These are phyloP conservation scores for Cutaneotrichosporon spelunceum DNA, from an alignment of 1,284 basidiomycete genomes.

Conservation along the genomic window DNA sequence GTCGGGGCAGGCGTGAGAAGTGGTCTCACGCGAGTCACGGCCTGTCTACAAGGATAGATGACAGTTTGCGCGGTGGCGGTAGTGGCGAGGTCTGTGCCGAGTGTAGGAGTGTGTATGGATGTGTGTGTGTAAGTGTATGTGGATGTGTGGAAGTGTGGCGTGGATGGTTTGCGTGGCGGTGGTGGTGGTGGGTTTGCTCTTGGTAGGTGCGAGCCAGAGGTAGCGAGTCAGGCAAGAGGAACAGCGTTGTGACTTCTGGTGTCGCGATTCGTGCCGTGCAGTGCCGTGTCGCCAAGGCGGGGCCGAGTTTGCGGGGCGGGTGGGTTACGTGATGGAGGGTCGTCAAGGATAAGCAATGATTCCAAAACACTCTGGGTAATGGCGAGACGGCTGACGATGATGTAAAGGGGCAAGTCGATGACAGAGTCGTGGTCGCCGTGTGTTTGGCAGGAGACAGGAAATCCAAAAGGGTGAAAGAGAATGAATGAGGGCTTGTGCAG, in stretches of 20 bases:
- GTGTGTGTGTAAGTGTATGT: neutral
- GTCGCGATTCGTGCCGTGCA: neutral
- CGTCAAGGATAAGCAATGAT: neutral
- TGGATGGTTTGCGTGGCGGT: neutral
- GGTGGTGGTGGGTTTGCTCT: neutral
- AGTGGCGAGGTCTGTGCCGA: neutral
- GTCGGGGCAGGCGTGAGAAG: neutral
- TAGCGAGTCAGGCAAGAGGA: neutral
- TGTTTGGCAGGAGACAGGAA: neutral
- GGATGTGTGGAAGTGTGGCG: neutral
- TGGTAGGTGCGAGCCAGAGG: neutral
- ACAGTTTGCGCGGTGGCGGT: neutral
- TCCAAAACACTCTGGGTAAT: neutral
- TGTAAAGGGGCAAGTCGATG: neutral
- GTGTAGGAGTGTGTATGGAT: too few species aligned
- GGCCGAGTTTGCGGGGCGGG: neutral
- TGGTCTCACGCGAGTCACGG: neutral
- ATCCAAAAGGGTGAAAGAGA: neutral
- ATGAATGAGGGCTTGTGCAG: neutral
- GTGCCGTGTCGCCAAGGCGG: neutral
- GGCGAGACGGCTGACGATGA: neutral
- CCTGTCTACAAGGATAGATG: neutral
- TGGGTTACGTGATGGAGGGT: constrained; percentile 3
- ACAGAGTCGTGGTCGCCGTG: neutral
- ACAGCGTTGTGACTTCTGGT: neutral